phyloP scores from a whole-genome alignment of 345 rosid species.

The Eucalyptus cloeziana region DNA sequence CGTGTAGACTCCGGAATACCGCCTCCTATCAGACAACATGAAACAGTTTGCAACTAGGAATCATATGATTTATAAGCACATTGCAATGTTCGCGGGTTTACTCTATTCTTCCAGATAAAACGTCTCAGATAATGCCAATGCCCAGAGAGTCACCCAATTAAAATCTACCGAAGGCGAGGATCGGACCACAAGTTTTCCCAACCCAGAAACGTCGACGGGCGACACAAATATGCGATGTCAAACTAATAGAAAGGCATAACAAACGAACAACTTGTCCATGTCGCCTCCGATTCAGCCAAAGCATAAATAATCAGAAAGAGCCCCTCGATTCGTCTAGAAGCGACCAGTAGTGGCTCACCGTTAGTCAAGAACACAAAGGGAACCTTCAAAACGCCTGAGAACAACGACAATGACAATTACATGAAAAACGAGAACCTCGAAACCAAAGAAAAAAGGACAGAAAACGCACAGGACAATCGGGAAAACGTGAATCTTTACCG shows the following conservation, averaged over 20 bases:
- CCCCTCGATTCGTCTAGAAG: background rate
- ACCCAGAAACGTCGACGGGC: accelerated
- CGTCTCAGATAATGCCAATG: background rate
- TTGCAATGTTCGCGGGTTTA: background rate
- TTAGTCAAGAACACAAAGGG: slow-evolving; percentile 77
- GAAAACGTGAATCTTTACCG: slow-evolving; percentile 11
- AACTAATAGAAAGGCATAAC: background rate
- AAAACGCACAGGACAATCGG: background rate
- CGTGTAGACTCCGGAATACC: slow-evolving; percentile 65
- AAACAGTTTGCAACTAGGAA: background rate
- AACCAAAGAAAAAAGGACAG: background rate
- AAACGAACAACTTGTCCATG: background rate
- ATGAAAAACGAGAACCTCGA: background rate
- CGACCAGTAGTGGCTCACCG: slow-evolving; percentile 26
- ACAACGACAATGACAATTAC: background rate
- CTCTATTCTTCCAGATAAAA: background rate
- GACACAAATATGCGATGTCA: background rate
- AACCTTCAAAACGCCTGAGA: slow-evolving; percentile 50
- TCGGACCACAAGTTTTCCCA: background rate
- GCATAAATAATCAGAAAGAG: background rate
- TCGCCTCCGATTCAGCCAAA: background rate
- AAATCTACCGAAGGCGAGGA: background rate
- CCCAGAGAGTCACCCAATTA: background rate
- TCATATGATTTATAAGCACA: background rate
- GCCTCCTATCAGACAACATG: slow-evolving; percentile 37